Evolutionary conservation across 1,284 basidiomycete species (phyloP), one percentile per base, ranked within the genome.

Genomic region (Apiotrichum laibachii): DNA sequence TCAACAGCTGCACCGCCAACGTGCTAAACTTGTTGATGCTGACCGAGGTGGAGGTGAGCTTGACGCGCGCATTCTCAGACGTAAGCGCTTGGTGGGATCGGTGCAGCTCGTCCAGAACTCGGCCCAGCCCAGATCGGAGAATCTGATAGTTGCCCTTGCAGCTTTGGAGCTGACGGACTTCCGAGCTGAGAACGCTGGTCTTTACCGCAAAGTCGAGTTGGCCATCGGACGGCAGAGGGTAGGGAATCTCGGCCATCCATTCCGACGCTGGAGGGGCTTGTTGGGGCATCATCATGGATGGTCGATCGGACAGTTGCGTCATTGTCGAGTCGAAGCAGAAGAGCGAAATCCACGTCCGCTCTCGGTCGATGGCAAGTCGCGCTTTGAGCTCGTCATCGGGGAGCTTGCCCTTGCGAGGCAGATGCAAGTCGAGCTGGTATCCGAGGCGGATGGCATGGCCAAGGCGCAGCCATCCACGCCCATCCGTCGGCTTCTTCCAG

Each of bases 371-470:
- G 1, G 59, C 54, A 10, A 54, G 50, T 10, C 69, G 50, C 35
- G 64, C 64, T n/a, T 59, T 58, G 11, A 62, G 46, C 50, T 70
- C 62, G 46, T 65, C 63, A 10, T 52, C 43, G 0, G 71, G 68
- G 10, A 69, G 49, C 16, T 64, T 60, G 11, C 63, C 39, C 45
- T 55, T 56, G 4, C 53, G 55, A 1, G 57, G 58, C 15, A 69
- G 61, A 52, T 68, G 66, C 15, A 69, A 42, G 12, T 65, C 64
- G 6, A 71, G 60, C 59, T 71, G 68, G 46, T 65, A 67, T 1
- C 67, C 71, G 16, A 67, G 62, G 0, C 71, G 58, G 10, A 72
- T 67, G 8, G 71, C 71, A 33, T 67, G 66, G 2, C 67, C 71
- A n/a, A 68, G 53, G 7, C 67, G 63, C 8, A 63, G 53, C 62